Evolutionary conservation across 805 yeast species (phyloP), one percentile per base, ranked within the genome.

Genomic region (Cyberlindnera suaveolens): DNA sequence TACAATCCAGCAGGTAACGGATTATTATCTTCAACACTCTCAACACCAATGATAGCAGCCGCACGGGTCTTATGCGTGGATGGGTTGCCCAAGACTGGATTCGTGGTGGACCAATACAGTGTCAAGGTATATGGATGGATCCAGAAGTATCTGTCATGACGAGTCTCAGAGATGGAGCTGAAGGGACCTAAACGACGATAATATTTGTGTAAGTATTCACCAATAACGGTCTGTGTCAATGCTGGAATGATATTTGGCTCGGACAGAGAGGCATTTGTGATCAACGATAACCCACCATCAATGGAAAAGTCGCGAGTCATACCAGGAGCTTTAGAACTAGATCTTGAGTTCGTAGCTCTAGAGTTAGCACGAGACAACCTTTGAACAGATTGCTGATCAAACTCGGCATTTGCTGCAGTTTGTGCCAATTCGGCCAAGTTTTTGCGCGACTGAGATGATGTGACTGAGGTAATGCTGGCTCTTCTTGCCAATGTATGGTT

Each of bases 111-210:
- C 99, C 99, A 91, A 63, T 87, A 89, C 38, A 91, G 69, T 0
- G 96, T 87, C 68, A 88, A 66, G 8, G 93, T 83, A 63, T 90
- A 90, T 3, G 99, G 98, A 64, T 91, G 96, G 36, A 93, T 78
- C 98, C 98, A 93, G 73, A 91, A 91, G 66, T 78, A 91, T 51
- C 97, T 75, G 58, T 85, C 93, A 58, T 91, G 99, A 46, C 96
- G 76, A 34, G 77, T 75, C 40, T 88, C 93, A 0, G 91, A 76
- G 17, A 87, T 72, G 7, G 72, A 63, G 32, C 87, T 82, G 39
- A 86, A 69, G 14, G 89, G 83, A 1, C 90, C 90, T 41, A 84
- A 64, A 47, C 80, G 78, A 45, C 93, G 79, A 61, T 82, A 86
- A 60, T 90, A 90, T 63, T 91, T 91, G 75, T 74, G 82, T 45